A percentile compares a stretch with the other conserved stretches of the same genome.
Conservation (phyloP, 1,139 yeast genomes). For the Diutina catenulata region DNA sequence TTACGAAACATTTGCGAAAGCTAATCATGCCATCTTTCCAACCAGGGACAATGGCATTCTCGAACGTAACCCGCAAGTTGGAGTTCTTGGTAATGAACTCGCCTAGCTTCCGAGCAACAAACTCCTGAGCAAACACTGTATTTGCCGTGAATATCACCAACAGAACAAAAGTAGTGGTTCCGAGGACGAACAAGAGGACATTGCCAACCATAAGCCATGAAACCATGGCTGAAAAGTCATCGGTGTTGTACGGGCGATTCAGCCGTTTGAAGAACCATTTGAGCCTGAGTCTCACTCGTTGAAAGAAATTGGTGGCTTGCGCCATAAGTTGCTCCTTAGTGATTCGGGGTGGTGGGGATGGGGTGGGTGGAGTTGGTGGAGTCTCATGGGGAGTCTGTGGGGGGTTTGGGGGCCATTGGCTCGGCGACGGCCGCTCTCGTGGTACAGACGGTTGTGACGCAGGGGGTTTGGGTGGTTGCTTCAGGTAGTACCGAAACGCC, state of each 20-base stretch:
- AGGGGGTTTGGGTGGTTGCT: too few species aligned
- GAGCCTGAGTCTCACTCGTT: conserved; percentile 42
- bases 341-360: conserved; percentile 5
- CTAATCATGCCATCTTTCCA: conserved; percentile 85
- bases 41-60: conserved; percentile 88
- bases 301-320: conserved; percentile 36
- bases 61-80: conserved; percentile 80
- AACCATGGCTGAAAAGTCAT: conserved; percentile 79
- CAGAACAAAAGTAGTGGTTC: conserved; percentile 85
- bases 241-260: conserved; percentile 66
- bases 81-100: conserved; percentile 75
- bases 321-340: conserved; percentile 43
- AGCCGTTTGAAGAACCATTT: conserved; percentile 57
- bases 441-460: not conserved
- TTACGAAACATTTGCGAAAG: conserved; percentile 76
- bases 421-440: not conserved
- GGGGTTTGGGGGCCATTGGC: not conserved
- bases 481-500: too few species aligned
- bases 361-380: not conserved
- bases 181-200: conserved; percentile 61
- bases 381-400: not conserved
- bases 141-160: conserved; percentile 66
- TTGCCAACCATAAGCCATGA: conserved; percentile 90
- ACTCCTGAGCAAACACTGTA: conserved; percentile 84
- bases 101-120: conserved; percentile 72